Evolutionary conservation across 2,329 filamentous ascomycete species (phyloP).

Genomic region (Claviceps fusiformis): DNA sequence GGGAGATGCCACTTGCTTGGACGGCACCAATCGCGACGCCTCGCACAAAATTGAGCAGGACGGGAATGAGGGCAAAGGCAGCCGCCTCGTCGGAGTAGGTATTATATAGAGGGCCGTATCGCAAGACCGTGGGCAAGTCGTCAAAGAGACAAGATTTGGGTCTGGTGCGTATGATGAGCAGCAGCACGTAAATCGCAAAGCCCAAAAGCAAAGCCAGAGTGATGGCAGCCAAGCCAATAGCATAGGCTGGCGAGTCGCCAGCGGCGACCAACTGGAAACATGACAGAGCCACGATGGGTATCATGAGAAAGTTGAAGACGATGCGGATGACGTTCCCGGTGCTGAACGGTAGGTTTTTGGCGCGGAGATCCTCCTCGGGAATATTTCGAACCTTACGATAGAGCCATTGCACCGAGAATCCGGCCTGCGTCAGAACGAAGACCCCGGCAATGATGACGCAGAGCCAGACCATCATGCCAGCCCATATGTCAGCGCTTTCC

Average conservation of each 20-base stretch:
- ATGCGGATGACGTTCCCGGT: constrained; percentile 69
- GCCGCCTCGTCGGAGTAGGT: constrained; percentile 92
- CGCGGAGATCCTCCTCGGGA: constrained; percentile 72
- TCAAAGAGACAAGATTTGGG: constrained; percentile 85
- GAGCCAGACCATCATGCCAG: constrained; percentile 85
- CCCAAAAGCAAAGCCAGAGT: constrained; percentile 59
- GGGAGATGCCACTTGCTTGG: constrained; percentile 83
- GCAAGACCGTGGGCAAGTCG: constrained; percentile 74
- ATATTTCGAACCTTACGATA: constrained; percentile 57
- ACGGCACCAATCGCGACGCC: constrained; percentile 86
- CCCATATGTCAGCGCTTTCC: constrained; percentile 70
- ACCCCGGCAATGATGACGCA: constrained; percentile 59
- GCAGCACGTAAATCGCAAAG: constrained; percentile 67
- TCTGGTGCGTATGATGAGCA: constrained; percentile 65
- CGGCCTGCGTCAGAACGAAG: constrained; percentile 58
- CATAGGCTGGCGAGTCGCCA: constrained; percentile 49
- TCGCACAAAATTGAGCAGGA: constrained; percentile 71
- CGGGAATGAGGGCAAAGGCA: constrained; percentile 76
- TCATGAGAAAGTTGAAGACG: constrained; percentile 81
- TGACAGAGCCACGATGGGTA: constrained; percentile 76
- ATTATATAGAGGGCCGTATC: constrained; percentile 92
- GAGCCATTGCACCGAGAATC: constrained; percentile 65
- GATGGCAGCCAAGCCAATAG: constrained; percentile 61
- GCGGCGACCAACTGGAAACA: constrained; percentile 84
- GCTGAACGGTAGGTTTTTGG: constrained; percentile 85